Conservation (phyloP, 345 rosid genomes). For the Arabidopsis thaliana region DNA sequence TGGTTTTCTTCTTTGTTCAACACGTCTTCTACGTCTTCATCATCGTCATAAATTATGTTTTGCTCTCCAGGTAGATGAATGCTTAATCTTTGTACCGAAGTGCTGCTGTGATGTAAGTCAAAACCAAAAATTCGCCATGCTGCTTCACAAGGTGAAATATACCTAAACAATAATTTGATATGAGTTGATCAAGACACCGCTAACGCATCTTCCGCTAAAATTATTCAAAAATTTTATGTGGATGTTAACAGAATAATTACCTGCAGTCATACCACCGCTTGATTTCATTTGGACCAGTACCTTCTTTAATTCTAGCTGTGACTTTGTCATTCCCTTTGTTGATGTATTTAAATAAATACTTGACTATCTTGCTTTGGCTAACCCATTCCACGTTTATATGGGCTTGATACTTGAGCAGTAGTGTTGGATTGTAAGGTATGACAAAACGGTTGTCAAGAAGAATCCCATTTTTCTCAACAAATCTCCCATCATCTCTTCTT, state of each 20-base stretch:
- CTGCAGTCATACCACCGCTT: not conserved
- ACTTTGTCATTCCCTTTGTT: not conserved
- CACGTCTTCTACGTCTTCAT: not conserved
- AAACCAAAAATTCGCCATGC: not conserved
- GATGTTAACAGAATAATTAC: not conserved
- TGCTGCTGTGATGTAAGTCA: not conserved
- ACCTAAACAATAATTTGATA: not conserved
- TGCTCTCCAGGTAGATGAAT: slow-evolving; percentile 2
- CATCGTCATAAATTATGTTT: not conserved
- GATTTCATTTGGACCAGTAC: not conserved
- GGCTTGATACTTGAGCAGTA: not conserved
- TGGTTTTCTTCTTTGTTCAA: not conserved
- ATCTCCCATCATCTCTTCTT: slow-evolving; percentile 1
- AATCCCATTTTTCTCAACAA: not conserved
- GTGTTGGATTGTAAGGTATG: not conserved
- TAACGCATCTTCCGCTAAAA: too few relatives aligned
- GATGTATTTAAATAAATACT: not conserved
- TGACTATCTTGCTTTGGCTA: not conserved
- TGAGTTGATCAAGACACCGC: too few relatives aligned
- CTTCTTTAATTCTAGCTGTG: too few relatives aligned
- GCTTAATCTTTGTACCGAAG: not conserved
- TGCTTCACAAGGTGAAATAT: slow-evolving; percentile 2
- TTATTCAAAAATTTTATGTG: too few relatives aligned
- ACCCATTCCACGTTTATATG: slow-evolving; percentile 6
- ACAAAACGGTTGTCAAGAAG: not conserved